Conservation (phyloP, 805 yeast species). For the Saturnispora besseyi region DNA sequence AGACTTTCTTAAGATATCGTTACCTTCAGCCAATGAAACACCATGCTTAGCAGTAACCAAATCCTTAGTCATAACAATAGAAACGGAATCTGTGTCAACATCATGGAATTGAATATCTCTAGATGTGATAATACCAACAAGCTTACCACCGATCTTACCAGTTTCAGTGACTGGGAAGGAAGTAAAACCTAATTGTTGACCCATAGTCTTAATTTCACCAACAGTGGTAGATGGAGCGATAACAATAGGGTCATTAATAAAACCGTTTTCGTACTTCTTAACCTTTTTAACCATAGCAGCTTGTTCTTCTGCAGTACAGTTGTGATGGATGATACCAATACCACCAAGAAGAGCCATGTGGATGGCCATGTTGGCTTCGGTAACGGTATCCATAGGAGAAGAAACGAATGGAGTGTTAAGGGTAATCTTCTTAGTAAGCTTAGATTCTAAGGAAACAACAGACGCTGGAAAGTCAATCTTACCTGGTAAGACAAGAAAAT, state of each 20-base stretch:
- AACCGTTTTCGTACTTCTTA: constrained; percentile 95
- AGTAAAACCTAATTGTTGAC: constrained; percentile 74
- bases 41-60: constrained; percentile 79
- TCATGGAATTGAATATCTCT: constrained; percentile 96
- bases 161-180: constrained; percentile 97
- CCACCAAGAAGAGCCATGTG: constrained; percentile 98
- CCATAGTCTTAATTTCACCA: constrained; percentile 67
- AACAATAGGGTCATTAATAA: constrained; percentile 89
- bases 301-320: constrained; percentile 93
- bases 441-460: constrained; percentile 69
- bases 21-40: constrained; percentile 76
- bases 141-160: constrained; percentile 82
- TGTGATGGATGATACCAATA: constrained; percentile 97
- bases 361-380: constrained; percentile 96
- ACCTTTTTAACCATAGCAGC: constrained; percentile 97
- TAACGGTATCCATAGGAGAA: constrained; percentile 99
- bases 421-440: constrained; percentile 83
- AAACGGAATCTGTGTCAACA: constrained; percentile 48
- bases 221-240: constrained; percentile 70
- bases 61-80: constrained; percentile 85
- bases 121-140: constrained; percentile 91
- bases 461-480: constrained; percentile 83
- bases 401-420: constrained; percentile 93
- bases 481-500: constrained; percentile 91
- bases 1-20: constrained; percentile 79